Evolutionary conservation across 352 stramenopile genomes (phyloP).

Genomic region (Phytophthora constricta): DNA sequence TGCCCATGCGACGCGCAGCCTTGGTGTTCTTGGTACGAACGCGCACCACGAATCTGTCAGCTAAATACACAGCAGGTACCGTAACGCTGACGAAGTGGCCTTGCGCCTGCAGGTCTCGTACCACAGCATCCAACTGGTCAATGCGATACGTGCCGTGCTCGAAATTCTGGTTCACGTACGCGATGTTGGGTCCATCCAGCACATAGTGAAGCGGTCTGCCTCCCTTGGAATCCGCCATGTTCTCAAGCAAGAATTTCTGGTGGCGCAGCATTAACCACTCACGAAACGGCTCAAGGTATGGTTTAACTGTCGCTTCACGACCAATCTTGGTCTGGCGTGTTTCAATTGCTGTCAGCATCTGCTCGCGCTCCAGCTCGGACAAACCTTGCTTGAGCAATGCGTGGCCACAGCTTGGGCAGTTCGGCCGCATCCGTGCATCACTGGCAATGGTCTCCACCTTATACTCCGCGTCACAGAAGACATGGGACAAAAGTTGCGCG

Average conservation of each 20-base stretch:
- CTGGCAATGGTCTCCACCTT: slow-evolving; percentile 40
- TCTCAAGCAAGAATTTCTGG: slow-evolving; percentile 35
- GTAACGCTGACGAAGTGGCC: slow-evolving; percentile 84
- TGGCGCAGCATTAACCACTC: slow-evolving; percentile 62
- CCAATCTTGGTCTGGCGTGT: slow-evolving; percentile 53
- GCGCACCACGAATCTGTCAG: slow-evolving; percentile 64
- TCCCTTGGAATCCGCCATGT: slow-evolving; percentile 20
- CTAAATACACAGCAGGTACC: slow-evolving; percentile 71
- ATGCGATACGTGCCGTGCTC: slow-evolving; percentile 92
- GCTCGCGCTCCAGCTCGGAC: slow-evolving; percentile 42
- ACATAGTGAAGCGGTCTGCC: slow-evolving; percentile 77
- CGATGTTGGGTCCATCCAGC: slow-evolving; percentile 98
- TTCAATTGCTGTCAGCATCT: slow-evolving; percentile 68
- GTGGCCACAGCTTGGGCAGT: slow-evolving; percentile 49
- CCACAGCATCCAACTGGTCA: slow-evolving; percentile 94
- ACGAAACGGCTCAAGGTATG: slow-evolving; percentile 70
- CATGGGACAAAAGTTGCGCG: slow-evolving; percentile 44
- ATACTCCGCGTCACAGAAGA: slow-evolving; percentile 51
- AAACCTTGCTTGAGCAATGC: slow-evolving; percentile 55
- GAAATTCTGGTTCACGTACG: slow-evolving; percentile 98
- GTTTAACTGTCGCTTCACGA: slow-evolving; percentile 47
- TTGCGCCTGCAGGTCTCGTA: slow-evolving; percentile 81
- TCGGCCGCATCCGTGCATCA: slow-evolving; percentile 46
- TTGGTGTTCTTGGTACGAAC: slow-evolving; percentile 64
- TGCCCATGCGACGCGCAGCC: slow-evolving; percentile 52